Evolutionary conservation across 2,329 filamentous ascomycete genomes (phyloP), one percentile per base, ranked within the genome.

Genomic region (Amauroascus verrucosus): DNA sequence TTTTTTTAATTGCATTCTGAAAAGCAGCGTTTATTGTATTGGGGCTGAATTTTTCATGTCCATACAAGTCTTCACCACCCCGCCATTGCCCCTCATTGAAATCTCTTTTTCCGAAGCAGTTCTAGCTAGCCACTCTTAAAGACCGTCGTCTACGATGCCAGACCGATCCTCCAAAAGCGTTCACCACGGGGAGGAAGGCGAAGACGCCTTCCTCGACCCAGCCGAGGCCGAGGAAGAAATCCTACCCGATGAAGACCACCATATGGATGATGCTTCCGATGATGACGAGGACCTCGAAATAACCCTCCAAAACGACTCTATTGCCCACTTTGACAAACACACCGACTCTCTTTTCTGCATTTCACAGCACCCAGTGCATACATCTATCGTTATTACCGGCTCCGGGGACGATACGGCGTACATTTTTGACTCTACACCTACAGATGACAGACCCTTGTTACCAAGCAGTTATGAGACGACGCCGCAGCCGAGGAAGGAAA

Each of bases 321-420:
- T 84, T 60, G 91, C 88, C 56, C 91, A 95, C 75, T 96, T 97
- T 65, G 93, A 97, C 74, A 71, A 73, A 33, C 88, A 96, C 74
- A 85, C 83, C 62, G 89, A 96, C 77, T 90, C 85, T 56, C 86
- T 98, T 64, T 98, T 96, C 75, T 83, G 87, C 71, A 93, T 98
- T 67, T 88, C 91, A 16, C 88, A 95, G 67, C 93, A 98, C 68
- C 93, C 93, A 3, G 75, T 82, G 6, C 78, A 86, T 65, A 81
- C 85, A 5, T 77, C 83, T 18, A 82, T 97, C 56, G 77, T 97
- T 56, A 85, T 90, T 2, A 95, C 93, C 0, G 93, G 93, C 56
- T 93, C 90, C 59, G 84, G 84, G 33, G 84, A 87, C 63, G 93
- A 95, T 56, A 83, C 85, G 18, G 90, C 87, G 51, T 96, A 91